These are phyloP conservation scores for Pilasporangium apinafurcum DNA, from an alignment of 352 stramenopile genomes.

Conservation along the genomic window DNA sequence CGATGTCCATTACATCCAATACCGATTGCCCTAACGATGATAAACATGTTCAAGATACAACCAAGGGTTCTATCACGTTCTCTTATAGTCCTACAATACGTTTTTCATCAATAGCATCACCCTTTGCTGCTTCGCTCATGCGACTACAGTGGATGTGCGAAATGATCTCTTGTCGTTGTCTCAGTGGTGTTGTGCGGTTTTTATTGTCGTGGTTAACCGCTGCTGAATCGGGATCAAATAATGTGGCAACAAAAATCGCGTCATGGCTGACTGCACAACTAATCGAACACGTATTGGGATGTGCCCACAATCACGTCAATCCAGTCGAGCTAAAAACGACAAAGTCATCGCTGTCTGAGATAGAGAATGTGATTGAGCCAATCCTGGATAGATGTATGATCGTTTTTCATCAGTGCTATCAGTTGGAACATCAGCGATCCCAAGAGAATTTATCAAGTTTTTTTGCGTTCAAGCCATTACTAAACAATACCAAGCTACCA, in stretches of 20 bases:
- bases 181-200: constrained; percentile 3
- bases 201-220: neutral
- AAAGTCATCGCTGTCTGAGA: no score
- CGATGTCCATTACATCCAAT: neutral
- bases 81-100: no score
- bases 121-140: constrained; percentile 6
- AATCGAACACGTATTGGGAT: constrained; percentile 22
- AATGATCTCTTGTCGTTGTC: neutral
- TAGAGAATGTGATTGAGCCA: constrained; percentile 10
- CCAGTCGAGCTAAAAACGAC: neutral
- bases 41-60: no score
- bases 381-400: constrained; percentile 32
- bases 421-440: constrained; percentile 20
- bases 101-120: neutral
- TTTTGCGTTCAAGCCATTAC: constrained; percentile 41
- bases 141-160: constrained; percentile 21
- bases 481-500: neutral
- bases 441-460: constrained; percentile 30
- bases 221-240: neutral
- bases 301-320: neutral
- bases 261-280: constrained; percentile 46
- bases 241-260: constrained; percentile 15
- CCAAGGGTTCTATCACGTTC: no score
- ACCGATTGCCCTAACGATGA: no score
- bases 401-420: constrained; percentile 37